These are phyloP conservation scores for Truncatella angustata DNA, from an alignment of 2,329 filamentous ascomycete genomes.

Conservation along the genomic window DNA sequence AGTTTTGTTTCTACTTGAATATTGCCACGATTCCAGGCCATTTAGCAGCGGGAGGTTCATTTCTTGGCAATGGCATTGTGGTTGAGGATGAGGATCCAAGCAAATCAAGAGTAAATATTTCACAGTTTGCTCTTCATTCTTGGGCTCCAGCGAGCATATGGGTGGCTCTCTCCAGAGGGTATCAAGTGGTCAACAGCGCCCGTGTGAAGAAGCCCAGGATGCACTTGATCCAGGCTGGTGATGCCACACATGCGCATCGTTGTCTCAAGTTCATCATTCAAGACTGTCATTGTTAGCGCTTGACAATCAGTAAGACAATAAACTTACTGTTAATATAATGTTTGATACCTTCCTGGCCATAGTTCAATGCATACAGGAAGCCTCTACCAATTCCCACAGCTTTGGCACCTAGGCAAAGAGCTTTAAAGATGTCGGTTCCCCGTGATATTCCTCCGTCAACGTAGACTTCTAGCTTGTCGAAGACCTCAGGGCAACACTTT, in stretches of 20 bases:
- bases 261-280: slow-evolving; percentile 61
- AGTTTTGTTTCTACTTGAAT: too few relatives aligned
- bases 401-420: slow-evolving; percentile 61
- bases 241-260: slow-evolving; percentile 67
- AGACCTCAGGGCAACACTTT: slow-evolving; percentile 57
- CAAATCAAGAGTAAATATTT: not conserved
- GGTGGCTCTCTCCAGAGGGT: slow-evolving; percentile 39
- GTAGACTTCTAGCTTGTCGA: slow-evolving; percentile 59
- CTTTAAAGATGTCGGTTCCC: slow-evolving; percentile 67
- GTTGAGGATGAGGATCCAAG: too few relatives aligned
- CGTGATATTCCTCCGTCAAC: slow-evolving; percentile 65
- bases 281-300: slow-evolving; percentile 25
- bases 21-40: too few relatives aligned
- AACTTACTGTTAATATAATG: slow-evolving; percentile 50
- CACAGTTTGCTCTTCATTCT: slow-evolving; percentile 26
- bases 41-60: too few relatives aligned
- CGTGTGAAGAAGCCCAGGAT: slow-evolving; percentile 60
- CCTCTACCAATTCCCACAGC: slow-evolving; percentile 63
- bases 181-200: slow-evolving; percentile 46
- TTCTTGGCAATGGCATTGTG: too few relatives aligned
- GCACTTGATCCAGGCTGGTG: slow-evolving; percentile 55
- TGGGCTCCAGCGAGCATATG: slow-evolving; percentile 41
- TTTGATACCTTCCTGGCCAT: slow-evolving; percentile 58
- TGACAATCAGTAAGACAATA: too few relatives aligned
- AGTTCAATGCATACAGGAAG: slow-evolving; percentile 58